A percentile compares a stretch with the other conserved stretches of the same genome.
Evolutionary conservation across 768 basidiomycete species (phyloP).

Genomic region (Rhizopogon salebrosus): DNA sequence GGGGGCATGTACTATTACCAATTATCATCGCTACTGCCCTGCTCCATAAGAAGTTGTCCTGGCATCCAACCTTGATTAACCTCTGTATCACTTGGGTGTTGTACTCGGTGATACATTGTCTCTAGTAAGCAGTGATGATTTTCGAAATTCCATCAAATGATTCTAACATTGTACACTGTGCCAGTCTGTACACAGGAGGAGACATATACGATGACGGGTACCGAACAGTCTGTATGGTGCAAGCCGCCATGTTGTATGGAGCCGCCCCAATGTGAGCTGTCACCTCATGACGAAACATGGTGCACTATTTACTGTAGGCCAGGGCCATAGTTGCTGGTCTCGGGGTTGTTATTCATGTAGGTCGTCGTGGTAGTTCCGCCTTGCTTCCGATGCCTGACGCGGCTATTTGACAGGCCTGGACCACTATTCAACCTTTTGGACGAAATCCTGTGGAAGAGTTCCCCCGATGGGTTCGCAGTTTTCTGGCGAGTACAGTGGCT

Average conservation of each 20-base stretch:
- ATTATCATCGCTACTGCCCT: slow-evolving; percentile 42
- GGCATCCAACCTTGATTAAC: slow-evolving; percentile 51
- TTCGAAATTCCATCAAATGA: neutral
- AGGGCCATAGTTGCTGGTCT: slow-evolving; percentile 41
- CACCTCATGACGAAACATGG: neutral
- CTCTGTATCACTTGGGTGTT: slow-evolving; percentile 54
- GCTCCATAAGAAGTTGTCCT: slow-evolving; percentile 35
- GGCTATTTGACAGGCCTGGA: slow-evolving; percentile 28
- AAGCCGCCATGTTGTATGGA: slow-evolving; percentile 50
- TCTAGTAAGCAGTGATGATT: slow-evolving; percentile 37
- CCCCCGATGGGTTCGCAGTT: slow-evolving; percentile 19
- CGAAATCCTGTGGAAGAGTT: slow-evolving; percentile 13
- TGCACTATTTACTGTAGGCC: slow-evolving; percentile 1
- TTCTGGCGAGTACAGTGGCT: slow-evolving; percentile 16
- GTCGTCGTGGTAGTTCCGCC: neutral
- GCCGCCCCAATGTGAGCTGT: slow-evolving; percentile 46
- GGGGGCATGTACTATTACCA: slow-evolving; percentile 50
- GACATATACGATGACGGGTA: slow-evolving; percentile 19
- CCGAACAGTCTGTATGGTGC: slow-evolving; percentile 37
- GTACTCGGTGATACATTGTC: slow-evolving; percentile 46
- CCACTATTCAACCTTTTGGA: slow-evolving; percentile 25
- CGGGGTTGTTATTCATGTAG: slow-evolving; percentile 37
- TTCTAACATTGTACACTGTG: neutral
- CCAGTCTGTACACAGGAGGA: slow-evolving; percentile 30
- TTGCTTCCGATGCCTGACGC: slow-evolving; percentile 4